Percentiles rank a stretch among this genome's conserved stretches.
Conservation (phyloP, 2,329 filamentous ascomycete genomes). For the Sporothrix sp. region DNA sequence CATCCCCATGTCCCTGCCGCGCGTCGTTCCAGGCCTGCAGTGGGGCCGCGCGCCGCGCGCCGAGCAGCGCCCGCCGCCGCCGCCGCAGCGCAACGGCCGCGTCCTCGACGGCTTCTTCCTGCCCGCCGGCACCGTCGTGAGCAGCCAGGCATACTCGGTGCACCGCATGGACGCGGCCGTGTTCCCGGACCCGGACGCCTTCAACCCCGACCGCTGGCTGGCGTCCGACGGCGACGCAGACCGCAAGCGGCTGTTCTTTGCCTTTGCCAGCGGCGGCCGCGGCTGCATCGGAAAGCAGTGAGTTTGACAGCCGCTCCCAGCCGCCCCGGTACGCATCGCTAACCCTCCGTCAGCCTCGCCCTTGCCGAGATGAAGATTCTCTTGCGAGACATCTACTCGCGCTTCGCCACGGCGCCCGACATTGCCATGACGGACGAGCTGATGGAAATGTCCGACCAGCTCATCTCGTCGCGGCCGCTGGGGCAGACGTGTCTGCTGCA, state of each 20-base stretch:
- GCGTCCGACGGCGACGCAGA: conserved; percentile 63
- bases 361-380: conserved; percentile 59
- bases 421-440: conserved; percentile 40
- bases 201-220: conserved; percentile 78
- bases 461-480: conserved; percentile 54
- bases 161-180: conserved; percentile 52
- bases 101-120: conserved; percentile 45
- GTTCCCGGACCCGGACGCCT: conserved; percentile 69
- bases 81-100: conserved; percentile 33
- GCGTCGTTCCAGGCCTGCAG: conserved; percentile 41
- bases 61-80: neutral
- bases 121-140: conserved; percentile 46
- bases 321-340: neutral
- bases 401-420: conserved; percentile 47
- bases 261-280: conserved; percentile 55
- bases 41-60: conserved; percentile 1
- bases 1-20: conserved; percentile 58
- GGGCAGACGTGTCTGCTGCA: conserved; percentile 49
- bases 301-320: no score
- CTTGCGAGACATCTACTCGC: conserved; percentile 51
- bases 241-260: conserved; percentile 51
- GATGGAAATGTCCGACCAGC: conserved; percentile 58
- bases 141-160: conserved; percentile 51
- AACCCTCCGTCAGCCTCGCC: conserved; percentile 37
- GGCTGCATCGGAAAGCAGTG: conserved; percentile 60